Evolutionary conservation across 2,329 filamentous ascomycete genomes (phyloP).

Genomic region (Ascochyta lentis): DNA sequence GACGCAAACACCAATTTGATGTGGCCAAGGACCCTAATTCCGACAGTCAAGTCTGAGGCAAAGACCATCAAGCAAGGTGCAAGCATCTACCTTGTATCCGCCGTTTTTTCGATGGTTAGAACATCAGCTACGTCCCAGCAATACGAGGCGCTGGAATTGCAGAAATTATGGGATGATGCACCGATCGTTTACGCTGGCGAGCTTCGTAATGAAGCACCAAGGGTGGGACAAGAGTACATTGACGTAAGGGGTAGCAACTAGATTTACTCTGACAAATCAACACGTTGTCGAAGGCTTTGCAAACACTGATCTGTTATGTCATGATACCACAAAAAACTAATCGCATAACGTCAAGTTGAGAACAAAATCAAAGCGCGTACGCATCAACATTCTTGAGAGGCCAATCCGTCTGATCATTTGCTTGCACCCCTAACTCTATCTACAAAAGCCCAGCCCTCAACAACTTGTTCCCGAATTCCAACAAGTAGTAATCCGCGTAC

Average conservation of each 20-base stretch:
- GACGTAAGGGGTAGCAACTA: not conserved
- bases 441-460: constrained; percentile 44
- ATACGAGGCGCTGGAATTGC: constrained; percentile 25
- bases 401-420: too few relatives aligned
- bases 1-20: constrained; percentile 47
- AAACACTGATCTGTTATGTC: too few relatives aligned
- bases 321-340: too few relatives aligned
- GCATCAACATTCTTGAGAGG: too few relatives aligned
- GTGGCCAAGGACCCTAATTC: constrained; percentile 44
- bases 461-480: constrained; percentile 57
- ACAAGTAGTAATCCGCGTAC: constrained; percentile 59
- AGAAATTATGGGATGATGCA: constrained; percentile 30
- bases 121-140: constrained; percentile 16
- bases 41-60: constrained; percentile 23
- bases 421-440: not conserved
- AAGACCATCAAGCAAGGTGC: not conserved
- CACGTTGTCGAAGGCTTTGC: not conserved
- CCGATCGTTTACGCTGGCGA: constrained; percentile 18
- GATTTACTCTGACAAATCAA: too few relatives aligned
- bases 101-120: constrained; percentile 35
- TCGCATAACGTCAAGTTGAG: too few relatives aligned
- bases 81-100: constrained; percentile 19
- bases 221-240: not conserved
- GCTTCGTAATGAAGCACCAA: not conserved
- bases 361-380: too few relatives aligned